Percentiles rank a stretch among this genome's conserved stretches.
Conservation (phyloP, 768 basidiomycete genomes). For the Hortiboletus campestris region DNA sequence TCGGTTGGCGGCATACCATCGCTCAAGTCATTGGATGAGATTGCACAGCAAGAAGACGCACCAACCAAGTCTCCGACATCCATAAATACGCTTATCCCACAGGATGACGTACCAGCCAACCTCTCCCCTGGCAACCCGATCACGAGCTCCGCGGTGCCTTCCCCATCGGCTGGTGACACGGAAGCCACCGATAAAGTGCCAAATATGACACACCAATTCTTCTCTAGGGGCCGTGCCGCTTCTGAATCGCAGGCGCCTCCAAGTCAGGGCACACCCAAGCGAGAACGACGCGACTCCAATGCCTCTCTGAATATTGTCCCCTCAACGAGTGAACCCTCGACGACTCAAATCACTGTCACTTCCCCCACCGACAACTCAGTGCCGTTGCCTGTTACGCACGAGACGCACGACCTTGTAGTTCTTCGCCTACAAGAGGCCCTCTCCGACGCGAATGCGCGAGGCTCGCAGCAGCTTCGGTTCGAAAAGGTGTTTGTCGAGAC, state of each 20-base stretch:
- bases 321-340: background rate
- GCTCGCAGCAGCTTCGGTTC: slow-evolving; percentile 60
- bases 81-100: slow-evolving; percentile 15
- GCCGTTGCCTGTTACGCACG: slow-evolving; percentile 26
- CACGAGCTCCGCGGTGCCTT: background rate
- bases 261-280: slow-evolving; percentile 5
- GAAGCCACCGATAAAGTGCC: slow-evolving; percentile 17
- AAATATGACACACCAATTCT: slow-evolving; percentile 9
- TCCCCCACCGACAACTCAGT: slow-evolving; percentile 35
- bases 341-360: slow-evolving; percentile 45
- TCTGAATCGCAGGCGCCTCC: slow-evolving; percentile 31
- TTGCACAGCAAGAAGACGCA: slow-evolving; percentile 44
- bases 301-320: slow-evolving; percentile 18
- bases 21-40: slow-evolving; percentile 44
- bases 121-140: background rate
- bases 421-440: slow-evolving; percentile 61
- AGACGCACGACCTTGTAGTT: slow-evolving; percentile 46
- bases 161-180: background rate
- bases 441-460: slow-evolving; percentile 56
- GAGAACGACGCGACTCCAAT: slow-evolving; percentile 28
- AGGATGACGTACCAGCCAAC: background rate
- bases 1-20: slow-evolving; percentile 53
- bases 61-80: slow-evolving; percentile 21
- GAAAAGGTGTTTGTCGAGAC: slow-evolving; percentile 73
- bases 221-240: slow-evolving; percentile 27